Evolutionary conservation across 768 basidiomycete species (phyloP), one percentile per base, ranked within the genome.

Genomic region (Mycena haematopus): DNA sequence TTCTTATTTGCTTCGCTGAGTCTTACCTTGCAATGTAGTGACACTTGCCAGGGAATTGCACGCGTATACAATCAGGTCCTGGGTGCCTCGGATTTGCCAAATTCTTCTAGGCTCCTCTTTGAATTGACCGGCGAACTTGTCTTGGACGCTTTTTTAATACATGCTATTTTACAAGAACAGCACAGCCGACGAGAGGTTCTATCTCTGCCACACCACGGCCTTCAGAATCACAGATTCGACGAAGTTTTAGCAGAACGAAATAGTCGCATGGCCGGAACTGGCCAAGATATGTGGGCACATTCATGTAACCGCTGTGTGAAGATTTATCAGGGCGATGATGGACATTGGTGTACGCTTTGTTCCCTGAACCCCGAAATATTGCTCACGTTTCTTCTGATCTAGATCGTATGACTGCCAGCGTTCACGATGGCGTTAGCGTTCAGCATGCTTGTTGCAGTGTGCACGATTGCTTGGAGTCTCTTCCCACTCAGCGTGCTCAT

Each of bases 251-350:
- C 52, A 1, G 53, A 59, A 7, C 14, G 63, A 6, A 65, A 65
- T 19, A 7, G 19, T 2, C n/a, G 17, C 1, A 61, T 65, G 46
- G 63, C 19, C 3, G 63, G 63, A 5, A 61, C 54, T 6, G 63
- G 63, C 1, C 63, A 65, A 27, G 25, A 27, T 0, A 49, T 56
- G 53, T 65, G 58, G 63, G 49, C 59, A 9, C 63, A 65, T 52
- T 8, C 54, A 0, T 65, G 63, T 21, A n/a, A 51, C 15, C 45
- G 49, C 0, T 65, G 63, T 33, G 55, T 22, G 9, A 54, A 64
- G 24, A 25, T 65, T 0, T 60, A 65, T 9, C 33, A 56, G 31
- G 59, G 52, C 0, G 50, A 54, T 15, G 58, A 60, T 11, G 58
- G 35, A 0, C n/a, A 50, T 7, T 60, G 51, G 52, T 60, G 59